Percentiles rank a stretch among this genome's conserved stretches.
Evolutionary conservation across 768 basidiomycete species (phyloP).

Genomic region (Leccinum longicurvipes): DNA sequence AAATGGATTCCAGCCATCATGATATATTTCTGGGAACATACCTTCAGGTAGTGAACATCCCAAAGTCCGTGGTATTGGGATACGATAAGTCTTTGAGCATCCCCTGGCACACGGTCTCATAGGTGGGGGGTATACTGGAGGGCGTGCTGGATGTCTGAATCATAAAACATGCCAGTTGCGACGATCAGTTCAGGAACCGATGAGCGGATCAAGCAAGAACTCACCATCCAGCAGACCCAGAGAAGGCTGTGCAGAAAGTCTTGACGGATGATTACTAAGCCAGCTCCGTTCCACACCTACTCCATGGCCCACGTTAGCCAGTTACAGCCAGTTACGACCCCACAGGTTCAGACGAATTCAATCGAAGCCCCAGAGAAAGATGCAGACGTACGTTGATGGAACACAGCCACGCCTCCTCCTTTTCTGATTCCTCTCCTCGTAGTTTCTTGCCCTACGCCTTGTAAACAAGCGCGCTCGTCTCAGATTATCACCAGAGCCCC

Average conservation of each 20-base stretch:
- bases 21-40: background rate
- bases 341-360: constrained; percentile 25
- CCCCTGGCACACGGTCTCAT: no score
- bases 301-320: constrained; percentile 32
- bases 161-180: background rate
- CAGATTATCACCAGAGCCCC: constrained; percentile 51
- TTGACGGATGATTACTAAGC: no score
- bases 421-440: constrained; percentile 6
- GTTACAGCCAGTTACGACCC: constrained; percentile 21
- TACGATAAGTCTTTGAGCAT: no score
- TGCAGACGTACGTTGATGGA: constrained; percentile 24
- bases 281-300: background rate
- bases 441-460: constrained; percentile 40
- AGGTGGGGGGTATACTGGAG: no score
- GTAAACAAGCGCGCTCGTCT: constrained; percentile 64
- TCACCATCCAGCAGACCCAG: no score
- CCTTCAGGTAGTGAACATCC: background rate
- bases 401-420: background rate
- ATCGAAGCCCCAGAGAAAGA: constrained; percentile 28
- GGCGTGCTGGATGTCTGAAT: no score
- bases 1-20: no score
- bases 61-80: no score
- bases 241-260: no score
- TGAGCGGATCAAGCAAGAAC: no score
- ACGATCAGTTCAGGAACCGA: no score